Evolutionary conservation across 371 early-diverging fungal genomes (phyloP), one percentile per base, ranked within the genome.

Genomic region (Mortierella sp.): DNA sequence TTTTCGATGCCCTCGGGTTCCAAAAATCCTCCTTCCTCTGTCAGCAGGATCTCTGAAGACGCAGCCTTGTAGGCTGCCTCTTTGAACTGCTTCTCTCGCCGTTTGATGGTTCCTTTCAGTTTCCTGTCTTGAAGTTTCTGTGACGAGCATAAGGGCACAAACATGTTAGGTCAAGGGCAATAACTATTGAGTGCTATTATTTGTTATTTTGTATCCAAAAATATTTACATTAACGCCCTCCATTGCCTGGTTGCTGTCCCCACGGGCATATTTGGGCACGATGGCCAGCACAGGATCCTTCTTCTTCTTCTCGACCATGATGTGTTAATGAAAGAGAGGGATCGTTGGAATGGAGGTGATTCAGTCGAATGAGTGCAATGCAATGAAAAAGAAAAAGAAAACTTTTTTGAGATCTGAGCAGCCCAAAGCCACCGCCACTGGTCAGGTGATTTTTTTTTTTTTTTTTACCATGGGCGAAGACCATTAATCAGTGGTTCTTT

Each of bases 1-100:
- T 89, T 90, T 81, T 97, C 97, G 58, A 95, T 80, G 3, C 92
- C 93, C 70, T 96, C 96, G 2, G 95, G 93, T 79, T 95, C 95
- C 39, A 99, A 76, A 60, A 70, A 91, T 81, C 90, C 96, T 1
- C 84, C 88, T 21, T 90, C 89, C 73, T 93, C 91, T 2, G 90
- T 84, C 47, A 92, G 80, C 47, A 97, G 83, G 57, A 93, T 63
- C 59, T 94, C 95, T 27, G 92, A 80, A 50, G 90, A 86, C 0
- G 93, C 94, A 2, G 95, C 95, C 56, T 90, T 86, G 46, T 79
- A 62, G 12, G 90, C 91, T 9, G 93, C 95, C 28, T 91, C 91
- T n/a, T 87, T 71, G 42, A 78, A 82, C 43, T 85, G 81, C 42
- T 84, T 86, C 60, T 90, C 89, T 58, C 85, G 83, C 56, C 84